A percentile compares a stretch with the other conserved stretches of the same genome.
These are phyloP conservation scores for Puccinia hordei DNA, from an alignment of 1,284 basidiomycete genomes.

Conservation along the genomic window DNA sequence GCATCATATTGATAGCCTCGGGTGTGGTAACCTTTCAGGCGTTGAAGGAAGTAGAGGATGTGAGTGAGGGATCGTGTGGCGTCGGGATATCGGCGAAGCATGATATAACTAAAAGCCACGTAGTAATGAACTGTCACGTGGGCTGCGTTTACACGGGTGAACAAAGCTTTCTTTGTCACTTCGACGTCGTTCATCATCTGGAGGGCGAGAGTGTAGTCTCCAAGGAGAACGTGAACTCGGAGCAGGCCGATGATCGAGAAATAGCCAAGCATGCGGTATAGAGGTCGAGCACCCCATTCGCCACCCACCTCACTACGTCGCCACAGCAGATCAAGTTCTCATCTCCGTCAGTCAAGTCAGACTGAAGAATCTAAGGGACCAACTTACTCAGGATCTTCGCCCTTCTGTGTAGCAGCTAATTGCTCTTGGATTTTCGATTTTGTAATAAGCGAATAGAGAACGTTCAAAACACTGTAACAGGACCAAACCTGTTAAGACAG, in stretches of 20 bases:
- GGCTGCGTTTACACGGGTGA: conserved; percentile 87
- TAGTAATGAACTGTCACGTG: conserved; percentile 95
- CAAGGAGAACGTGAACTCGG: conserved; percentile 90
- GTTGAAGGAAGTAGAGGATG: conserved; percentile 80
- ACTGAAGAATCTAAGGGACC: conserved; percentile 17
- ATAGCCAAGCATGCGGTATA: conserved; percentile 96
- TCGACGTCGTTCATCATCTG: conserved; percentile 94
- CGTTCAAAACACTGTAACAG: conserved; percentile 95
- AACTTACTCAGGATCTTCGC: conserved; percentile 72
- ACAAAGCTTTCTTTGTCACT: conserved; percentile 80
- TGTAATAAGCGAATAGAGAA: conserved; percentile 95
- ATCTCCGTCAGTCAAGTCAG: conserved; percentile 2
- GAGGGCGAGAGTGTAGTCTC: conserved; percentile 90
- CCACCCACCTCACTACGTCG: conserved; percentile 76
- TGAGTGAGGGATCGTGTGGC: conserved; percentile 90
- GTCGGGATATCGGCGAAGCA: conserved; percentile 89
- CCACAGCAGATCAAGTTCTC: neutral
- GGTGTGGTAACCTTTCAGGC: conserved; percentile 72
- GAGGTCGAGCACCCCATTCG: conserved; percentile 82
- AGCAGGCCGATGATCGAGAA: conserved; percentile 94
- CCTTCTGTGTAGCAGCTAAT: conserved; percentile 76
- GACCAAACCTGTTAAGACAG: conserved; percentile 75
- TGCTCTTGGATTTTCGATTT: conserved; percentile 95
- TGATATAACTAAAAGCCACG: conserved; percentile 93
- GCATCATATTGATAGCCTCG: conserved; percentile 95